Conservation (phyloP, 1,284 basidiomycete genomes). For the Moniliophthora roreri region DNA sequence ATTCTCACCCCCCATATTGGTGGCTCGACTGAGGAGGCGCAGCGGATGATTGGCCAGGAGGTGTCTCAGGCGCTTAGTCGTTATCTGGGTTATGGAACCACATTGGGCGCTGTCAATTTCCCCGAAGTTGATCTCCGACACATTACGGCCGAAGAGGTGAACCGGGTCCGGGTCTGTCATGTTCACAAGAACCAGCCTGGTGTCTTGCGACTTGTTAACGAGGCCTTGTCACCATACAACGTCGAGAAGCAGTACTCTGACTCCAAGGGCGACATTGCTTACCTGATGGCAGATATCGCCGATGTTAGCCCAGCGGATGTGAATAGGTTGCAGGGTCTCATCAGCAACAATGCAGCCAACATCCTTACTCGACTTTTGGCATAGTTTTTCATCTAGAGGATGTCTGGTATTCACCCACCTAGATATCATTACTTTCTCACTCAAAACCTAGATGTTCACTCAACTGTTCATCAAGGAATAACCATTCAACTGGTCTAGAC, state of each 20-base stretch:
- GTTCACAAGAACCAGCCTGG: constrained; percentile 98
- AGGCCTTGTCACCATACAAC: constrained; percentile 90
- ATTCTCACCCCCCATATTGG: constrained; percentile 99
- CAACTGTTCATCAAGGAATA: not conserved
- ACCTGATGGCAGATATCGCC: constrained; percentile 95
- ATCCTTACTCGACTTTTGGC: constrained; percentile 86
- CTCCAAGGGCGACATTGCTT: constrained; percentile 93
- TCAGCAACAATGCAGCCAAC: constrained; percentile 82
- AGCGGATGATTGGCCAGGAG: constrained; percentile 96
- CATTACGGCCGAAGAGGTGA: constrained; percentile 82
- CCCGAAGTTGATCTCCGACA: constrained; percentile 96
- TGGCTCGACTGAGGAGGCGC: constrained; percentile 98
- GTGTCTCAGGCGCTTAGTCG: constrained; percentile 85
- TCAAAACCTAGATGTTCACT: too few species aligned
- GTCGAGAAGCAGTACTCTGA: constrained; percentile 99
- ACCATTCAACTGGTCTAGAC: constrained; percentile 31
- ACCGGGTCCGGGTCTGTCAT: constrained; percentile 90
- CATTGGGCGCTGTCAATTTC: constrained; percentile 96
- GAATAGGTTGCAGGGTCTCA: constrained; percentile 79
- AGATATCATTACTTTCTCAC: too few species aligned
- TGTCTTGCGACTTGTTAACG: constrained; percentile 95
- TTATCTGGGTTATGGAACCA: constrained; percentile 93
- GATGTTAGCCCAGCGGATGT: constrained; percentile 86
- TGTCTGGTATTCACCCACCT: too few species aligned
- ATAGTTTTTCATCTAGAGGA: constrained; percentile 36